Conservation (phyloP, 164 flowering plant species). For the Warburgia ugandensis region DNA sequence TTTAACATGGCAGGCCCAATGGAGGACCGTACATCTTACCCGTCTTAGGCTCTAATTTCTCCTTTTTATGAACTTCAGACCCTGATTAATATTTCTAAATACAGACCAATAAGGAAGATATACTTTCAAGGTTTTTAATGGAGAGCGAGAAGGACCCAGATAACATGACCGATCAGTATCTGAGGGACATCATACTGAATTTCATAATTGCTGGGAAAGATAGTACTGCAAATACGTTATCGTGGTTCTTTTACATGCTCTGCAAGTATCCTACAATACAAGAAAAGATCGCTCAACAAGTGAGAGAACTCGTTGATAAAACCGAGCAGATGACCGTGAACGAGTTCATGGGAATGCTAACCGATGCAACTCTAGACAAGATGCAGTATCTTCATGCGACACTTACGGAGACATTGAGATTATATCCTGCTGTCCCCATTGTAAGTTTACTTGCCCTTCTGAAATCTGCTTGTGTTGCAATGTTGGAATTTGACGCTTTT, state of each 20-base stretch:
- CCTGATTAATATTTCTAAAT: background rate
- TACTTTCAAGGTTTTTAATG: slow-evolving; percentile 45
- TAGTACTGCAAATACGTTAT: slow-evolving; percentile 34
- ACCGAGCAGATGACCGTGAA: slow-evolving; percentile 6
- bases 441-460: no score
- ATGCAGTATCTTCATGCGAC: slow-evolving; percentile 82
- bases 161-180: slow-evolving; percentile 29
- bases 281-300: slow-evolving; percentile 36
- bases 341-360: slow-evolving; percentile 28
- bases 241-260: slow-evolving; percentile 54
- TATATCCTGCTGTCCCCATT: slow-evolving; percentile 71
- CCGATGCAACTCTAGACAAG: slow-evolving; percentile 43
- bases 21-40: background rate
- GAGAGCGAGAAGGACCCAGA: slow-evolving; percentile 35
- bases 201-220: slow-evolving; percentile 55
- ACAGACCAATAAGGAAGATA: slow-evolving; percentile 32
- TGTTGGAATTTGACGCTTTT: no score
- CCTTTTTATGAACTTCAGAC: background rate
- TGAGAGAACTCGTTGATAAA: slow-evolving; percentile 14
- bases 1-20: background rate
- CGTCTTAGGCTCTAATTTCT: background rate
- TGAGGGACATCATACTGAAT: slow-evolving; percentile 44
- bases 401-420: slow-evolving; percentile 67
- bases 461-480: no score
- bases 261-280: slow-evolving; percentile 48